Evolutionary conservation across 1,284 basidiomycete species (phyloP).

Genomic region (Neonothopanus nambi): DNA sequence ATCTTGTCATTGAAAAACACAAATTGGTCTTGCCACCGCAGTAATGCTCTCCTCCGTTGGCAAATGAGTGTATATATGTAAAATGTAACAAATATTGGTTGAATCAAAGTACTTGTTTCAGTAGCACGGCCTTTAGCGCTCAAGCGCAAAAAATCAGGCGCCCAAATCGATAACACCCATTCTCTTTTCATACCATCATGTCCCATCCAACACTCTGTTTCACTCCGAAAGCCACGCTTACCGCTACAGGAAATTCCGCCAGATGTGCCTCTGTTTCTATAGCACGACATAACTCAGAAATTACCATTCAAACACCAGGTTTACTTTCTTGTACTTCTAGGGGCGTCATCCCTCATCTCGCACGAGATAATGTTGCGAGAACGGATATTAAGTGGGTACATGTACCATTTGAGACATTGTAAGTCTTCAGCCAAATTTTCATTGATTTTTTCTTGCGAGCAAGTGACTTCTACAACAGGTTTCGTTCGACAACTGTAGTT

Average conservation of each 20-base stretch:
- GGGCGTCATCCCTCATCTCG: constrained; percentile 74
- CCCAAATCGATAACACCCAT: no score
- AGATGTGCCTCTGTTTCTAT: no score
- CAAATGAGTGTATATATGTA: no score
- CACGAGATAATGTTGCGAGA: constrained; percentile 55
- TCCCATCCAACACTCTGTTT: not conserved
- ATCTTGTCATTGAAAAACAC: not conserved
- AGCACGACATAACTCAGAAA: not conserved
- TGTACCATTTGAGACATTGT: constrained; percentile 81
- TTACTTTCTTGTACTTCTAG: constrained; percentile 65
- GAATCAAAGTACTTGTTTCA: no score
- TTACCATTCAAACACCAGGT: constrained; percentile 55
- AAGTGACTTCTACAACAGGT: constrained; percentile 1
- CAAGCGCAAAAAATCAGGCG: no score
- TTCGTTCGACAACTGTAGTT: constrained; percentile 34
- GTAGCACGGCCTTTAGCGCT: no score
- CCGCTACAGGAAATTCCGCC: no score
- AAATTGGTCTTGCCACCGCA: not conserved
- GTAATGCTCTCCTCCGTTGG: no score
- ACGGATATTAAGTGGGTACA: constrained; percentile 62
- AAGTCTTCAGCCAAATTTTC: constrained; percentile 35
- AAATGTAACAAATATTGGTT: no score
- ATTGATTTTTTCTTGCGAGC: constrained; percentile 6
- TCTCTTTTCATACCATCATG: not conserved
- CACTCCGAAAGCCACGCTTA: no score